phyloP scores from a whole-genome alignment of 495 filamentous ascomycete genomes.

The Penicillium egyptiacum region DNA sequence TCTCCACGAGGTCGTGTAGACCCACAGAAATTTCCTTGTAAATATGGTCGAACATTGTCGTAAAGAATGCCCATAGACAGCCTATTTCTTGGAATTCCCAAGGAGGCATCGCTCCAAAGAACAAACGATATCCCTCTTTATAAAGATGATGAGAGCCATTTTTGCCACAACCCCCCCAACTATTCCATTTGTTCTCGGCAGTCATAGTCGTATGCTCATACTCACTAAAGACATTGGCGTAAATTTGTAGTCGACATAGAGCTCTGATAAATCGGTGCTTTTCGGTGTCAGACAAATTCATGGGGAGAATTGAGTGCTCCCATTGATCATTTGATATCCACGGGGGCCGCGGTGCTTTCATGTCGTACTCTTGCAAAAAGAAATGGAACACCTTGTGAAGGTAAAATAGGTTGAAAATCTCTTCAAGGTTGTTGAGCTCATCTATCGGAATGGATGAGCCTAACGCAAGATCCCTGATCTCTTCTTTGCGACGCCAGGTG shows the following conservation, averaged over 20 bases:
- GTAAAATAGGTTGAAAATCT: constrained; percentile 15
- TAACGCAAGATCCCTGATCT: background rate
- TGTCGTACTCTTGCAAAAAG: constrained; percentile 18
- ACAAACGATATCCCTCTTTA: constrained; percentile 13
- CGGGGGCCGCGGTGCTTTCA: constrained; percentile 14
- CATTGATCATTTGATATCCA: constrained; percentile 17
- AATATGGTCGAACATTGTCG: constrained; percentile 5
- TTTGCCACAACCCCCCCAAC: too few species aligned
- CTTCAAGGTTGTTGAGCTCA: constrained; percentile 5
- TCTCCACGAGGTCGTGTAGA: constrained; percentile 12
- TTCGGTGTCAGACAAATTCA: constrained; percentile 11
- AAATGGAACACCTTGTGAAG: constrained; percentile 19
- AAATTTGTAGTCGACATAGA: constrained; percentile 20
- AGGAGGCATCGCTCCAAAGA: constrained; percentile 19
- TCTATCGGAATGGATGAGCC: background rate
- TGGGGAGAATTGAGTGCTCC: constrained; percentile 5
- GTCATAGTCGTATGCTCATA: too few species aligned
- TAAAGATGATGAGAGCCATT: too few species aligned
- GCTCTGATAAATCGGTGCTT: constrained; percentile 21
- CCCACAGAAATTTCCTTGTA: constrained; percentile 15
- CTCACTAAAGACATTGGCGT: constrained; percentile 18
- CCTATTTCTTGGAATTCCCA: constrained; percentile 26
- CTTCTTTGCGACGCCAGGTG: constrained; percentile 21
- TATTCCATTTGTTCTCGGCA: too few species aligned
- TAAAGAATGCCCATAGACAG: constrained; percentile 14